These are phyloP conservation scores for Trypethelium eluteriae DNA, from an alignment of 495 filamentous ascomycete genomes.

Conservation along the genomic window DNA sequence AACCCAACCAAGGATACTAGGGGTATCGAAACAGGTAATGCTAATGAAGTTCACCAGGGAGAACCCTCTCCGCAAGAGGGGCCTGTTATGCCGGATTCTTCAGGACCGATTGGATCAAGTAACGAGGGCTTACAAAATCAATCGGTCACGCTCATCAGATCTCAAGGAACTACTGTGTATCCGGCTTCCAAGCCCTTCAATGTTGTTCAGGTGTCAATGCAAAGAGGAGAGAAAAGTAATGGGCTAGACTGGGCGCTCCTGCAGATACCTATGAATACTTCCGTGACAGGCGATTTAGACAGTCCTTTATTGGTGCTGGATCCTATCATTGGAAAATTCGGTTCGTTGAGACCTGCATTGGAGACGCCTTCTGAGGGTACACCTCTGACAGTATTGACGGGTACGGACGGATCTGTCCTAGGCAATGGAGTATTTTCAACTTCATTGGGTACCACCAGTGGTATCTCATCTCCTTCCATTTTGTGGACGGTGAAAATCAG, in stretches of 20 bases:
- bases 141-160: slow-evolving; percentile 5
- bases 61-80: neutral
- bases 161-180: neutral
- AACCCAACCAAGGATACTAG: neutral
- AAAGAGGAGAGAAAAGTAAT: neutral
- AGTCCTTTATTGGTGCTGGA: neutral
- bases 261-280: neutral
- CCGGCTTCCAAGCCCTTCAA: neutral
- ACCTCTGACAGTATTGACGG: slow-evolving; percentile 8
- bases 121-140: neutral
- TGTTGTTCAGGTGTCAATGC: neutral
- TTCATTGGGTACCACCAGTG: neutral
- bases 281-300: neutral
- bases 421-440: slow-evolving; percentile 1
- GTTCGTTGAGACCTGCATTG: slow-evolving; percentile 1
- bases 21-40: neutral
- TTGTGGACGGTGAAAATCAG: neutral
- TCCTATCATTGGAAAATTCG: neutral
- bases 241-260: slow-evolving; percentile 8
- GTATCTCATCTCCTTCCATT: neutral
- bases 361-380: neutral
- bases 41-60: neutral
- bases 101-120: neutral
- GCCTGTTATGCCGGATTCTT: neutral
- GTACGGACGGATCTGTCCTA: neutral